Conservation (phyloP, 2,329 filamentous ascomycete genomes). For the Cladosporium sp. region DNA sequence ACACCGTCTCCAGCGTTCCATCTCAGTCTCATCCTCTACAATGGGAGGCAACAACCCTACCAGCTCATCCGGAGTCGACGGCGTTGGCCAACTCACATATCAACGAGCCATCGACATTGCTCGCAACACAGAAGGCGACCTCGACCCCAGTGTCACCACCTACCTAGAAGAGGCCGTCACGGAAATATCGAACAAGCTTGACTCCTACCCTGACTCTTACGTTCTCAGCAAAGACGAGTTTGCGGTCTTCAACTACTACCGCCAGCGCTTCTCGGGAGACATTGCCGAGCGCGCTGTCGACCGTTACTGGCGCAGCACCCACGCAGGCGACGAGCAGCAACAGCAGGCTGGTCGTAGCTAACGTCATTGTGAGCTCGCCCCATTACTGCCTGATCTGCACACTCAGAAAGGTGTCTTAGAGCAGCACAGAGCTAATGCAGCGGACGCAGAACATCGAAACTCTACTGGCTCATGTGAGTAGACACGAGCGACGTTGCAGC, state of each 20-base stretch:
- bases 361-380: constrained; percentile 10
- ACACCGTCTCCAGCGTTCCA: constrained; percentile 7
- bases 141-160: constrained; percentile 57
- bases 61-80: constrained; percentile 23
- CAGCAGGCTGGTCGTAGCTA: constrained; percentile 6
- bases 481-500: neutral
- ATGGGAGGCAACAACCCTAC: constrained; percentile 40
- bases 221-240: constrained; percentile 74
- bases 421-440: constrained; percentile 10
- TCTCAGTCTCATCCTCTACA: constrained; percentile 14
- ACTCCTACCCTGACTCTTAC: constrained; percentile 62
- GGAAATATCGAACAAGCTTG: constrained; percentile 64
- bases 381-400: neutral
- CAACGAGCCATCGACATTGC: constrained; percentile 69
- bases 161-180: constrained; percentile 62
- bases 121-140: constrained; percentile 64
- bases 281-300: constrained; percentile 50
- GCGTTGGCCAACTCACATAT: constrained; percentile 45
- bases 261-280: constrained; percentile 56
- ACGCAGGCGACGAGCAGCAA: constrained; percentile 6
- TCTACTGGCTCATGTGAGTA: neutral
- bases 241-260: constrained; percentile 80
- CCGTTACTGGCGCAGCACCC: constrained; percentile 51
- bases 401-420: neutral
- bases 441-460: constrained; percentile 4